phyloP scores from a whole-genome alignment of 352 stramenopile species.

The Phytophthora sp. region DNA sequence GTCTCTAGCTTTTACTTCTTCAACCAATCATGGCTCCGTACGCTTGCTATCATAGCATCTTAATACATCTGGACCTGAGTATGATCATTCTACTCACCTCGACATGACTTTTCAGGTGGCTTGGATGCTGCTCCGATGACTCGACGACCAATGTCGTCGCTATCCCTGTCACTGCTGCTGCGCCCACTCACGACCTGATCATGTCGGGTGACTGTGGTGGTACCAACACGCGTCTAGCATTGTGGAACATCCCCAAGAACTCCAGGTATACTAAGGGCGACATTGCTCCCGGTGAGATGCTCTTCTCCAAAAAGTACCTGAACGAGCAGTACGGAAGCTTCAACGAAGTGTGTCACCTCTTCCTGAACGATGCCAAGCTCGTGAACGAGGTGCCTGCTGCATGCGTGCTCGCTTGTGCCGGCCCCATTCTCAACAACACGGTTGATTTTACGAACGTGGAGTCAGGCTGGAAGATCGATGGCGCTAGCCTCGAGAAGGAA shows the following conservation, averaged over 20 bases:
- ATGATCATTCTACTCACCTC: too few relatives aligned
- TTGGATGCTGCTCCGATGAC: too few relatives aligned
- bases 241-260: constrained; percentile 71
- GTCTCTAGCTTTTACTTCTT: too few relatives aligned
- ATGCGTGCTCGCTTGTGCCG: constrained; percentile 77
- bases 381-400: constrained; percentile 57
- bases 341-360: constrained; percentile 88
- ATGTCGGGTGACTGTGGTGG: constrained; percentile 94
- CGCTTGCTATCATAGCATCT: too few relatives aligned
- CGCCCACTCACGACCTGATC: constrained; percentile 48
- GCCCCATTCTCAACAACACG: constrained; percentile 78
- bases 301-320: constrained; percentile 86
- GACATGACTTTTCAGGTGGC: too few relatives aligned
- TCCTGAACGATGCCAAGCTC: constrained; percentile 91
- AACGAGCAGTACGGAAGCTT: constrained; percentile 84
- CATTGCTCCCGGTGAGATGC: constrained; percentile 71
- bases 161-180: constrained; percentile 9
- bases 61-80: too few relatives aligned
- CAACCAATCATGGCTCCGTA: too few relatives aligned
- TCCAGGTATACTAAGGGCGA: constrained; percentile 47
- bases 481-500: constrained; percentile 65
- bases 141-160: too few relatives aligned
- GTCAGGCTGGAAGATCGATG: constrained; percentile 90
- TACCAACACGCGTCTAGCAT: constrained; percentile 95
- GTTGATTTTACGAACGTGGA: constrained; percentile 95